These are phyloP conservation scores for Chloroidium sp. DNA, from an alignment of 163 green algal species.

Conservation along the genomic window DNA sequence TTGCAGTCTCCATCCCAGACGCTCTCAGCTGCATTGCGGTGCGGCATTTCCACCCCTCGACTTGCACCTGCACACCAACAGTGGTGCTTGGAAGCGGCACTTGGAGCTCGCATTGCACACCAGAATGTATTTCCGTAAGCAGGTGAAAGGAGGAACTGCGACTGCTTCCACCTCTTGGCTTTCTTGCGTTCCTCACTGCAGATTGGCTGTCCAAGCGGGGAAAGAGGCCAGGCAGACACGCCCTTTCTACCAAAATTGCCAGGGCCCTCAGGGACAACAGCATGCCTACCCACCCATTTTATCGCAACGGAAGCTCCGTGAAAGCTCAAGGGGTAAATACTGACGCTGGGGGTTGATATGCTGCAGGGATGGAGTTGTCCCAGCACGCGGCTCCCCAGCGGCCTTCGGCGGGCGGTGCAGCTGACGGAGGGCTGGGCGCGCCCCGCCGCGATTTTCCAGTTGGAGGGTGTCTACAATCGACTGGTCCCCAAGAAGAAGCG, in stretches of 20 bases:
- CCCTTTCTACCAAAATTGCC: no score
- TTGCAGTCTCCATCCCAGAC: constrained; percentile 6
- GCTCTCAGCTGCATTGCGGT: constrained; percentile 3
- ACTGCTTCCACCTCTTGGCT: no score
- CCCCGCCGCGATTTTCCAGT: not conserved
- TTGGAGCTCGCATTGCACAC: no score
- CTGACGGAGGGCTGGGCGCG: not conserved
- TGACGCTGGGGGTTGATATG: not conserved
- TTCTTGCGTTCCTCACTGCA: no score
- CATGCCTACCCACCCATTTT: no score
- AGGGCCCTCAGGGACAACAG: no score
- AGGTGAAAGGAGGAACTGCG: no score
- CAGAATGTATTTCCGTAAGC: no score
- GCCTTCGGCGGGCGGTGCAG: not conserved
- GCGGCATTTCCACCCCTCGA: not conserved
- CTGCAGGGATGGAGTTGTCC: not conserved
- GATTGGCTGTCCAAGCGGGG: no score
- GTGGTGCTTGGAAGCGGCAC: no score
- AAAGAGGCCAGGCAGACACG: no score
- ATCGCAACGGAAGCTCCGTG: not conserved
- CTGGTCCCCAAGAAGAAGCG: not conserved
- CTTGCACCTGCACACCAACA: no score
- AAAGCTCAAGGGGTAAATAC: not conserved
- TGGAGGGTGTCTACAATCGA: not conserved
- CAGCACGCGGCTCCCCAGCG: not conserved